A percentile compares a stretch with the other conserved stretches of the same genome.
These are phyloP conservation scores for Aspergillus avenaceus DNA, from an alignment of 495 filamentous ascomycete genomes.

Conservation along the genomic window DNA sequence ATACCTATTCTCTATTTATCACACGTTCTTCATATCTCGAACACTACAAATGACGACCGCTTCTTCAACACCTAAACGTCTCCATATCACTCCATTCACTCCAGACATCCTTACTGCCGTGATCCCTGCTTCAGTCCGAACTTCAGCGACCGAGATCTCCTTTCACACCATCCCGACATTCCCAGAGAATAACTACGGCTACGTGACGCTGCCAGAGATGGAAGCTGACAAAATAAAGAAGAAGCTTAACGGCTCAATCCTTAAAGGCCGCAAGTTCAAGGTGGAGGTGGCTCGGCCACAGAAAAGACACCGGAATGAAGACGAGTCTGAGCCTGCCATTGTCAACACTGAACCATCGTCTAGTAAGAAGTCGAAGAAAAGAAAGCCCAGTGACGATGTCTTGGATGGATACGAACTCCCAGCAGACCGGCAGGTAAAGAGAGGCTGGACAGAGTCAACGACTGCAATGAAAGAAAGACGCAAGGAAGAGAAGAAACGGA, in stretches of 20 bases:
- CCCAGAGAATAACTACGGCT: conserved; percentile 87
- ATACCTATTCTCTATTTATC: neutral
- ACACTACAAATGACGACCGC: conserved; percentile 23
- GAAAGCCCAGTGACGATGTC: conserved; percentile 58
- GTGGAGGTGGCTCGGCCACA: conserved; percentile 72
- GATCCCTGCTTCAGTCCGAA: conserved; percentile 61
- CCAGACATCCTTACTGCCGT: conserved; percentile 63
- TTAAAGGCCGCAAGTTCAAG: conserved; percentile 80
- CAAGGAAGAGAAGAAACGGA: conserved; percentile 44
- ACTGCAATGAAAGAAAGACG: conserved; percentile 47
- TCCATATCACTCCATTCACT: conserved; percentile 85
- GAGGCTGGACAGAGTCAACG: conserved; percentile 80
- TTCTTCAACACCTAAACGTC: conserved; percentile 45
- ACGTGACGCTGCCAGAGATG: conserved; percentile 70
- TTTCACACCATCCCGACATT: conserved; percentile 82
- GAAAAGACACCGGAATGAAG: conserved; percentile 41
- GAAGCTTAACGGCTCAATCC: conserved; percentile 84
- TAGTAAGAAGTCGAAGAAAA: conserved; percentile 52
- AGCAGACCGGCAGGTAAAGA: conserved; percentile 71
- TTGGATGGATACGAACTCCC: conserved; percentile 69
- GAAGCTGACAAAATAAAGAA: conserved; percentile 86
- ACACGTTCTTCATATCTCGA: neutral
- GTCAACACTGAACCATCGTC: conserved; percentile 16
- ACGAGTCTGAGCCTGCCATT: conserved; percentile 24
- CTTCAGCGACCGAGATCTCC: conserved; percentile 70